These are phyloP conservation scores for Neonectria sp. DNA, from an alignment of 2,329 filamentous ascomycete species.

Conservation along the genomic window DNA sequence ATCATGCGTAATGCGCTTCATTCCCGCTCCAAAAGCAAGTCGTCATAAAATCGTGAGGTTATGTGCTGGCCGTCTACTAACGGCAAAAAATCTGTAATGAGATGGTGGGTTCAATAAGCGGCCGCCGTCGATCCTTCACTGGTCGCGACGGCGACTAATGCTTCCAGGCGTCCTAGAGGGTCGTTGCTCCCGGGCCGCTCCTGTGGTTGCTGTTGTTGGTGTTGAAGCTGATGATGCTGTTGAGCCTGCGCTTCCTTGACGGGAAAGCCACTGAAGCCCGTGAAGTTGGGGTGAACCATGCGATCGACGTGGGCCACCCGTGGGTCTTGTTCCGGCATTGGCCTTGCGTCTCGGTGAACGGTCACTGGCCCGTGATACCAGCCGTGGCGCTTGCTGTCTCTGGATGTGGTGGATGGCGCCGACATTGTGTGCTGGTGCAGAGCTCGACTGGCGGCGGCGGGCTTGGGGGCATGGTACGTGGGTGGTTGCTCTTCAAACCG, in stretches of 20 bases:
- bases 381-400: constrained; percentile 76
- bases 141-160: constrained; percentile 61
- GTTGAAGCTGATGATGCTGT: constrained; percentile 46
- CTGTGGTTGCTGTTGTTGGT: constrained; percentile 50
- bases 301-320: constrained; percentile 66
- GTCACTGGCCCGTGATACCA: constrained; percentile 76
- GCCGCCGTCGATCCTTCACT: constrained; percentile 60
- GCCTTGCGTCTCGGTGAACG: constrained; percentile 55
- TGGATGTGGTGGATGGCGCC: constrained; percentile 69
- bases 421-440: constrained; percentile 73
- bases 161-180: constrained; percentile 57
- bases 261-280: constrained; percentile 67
- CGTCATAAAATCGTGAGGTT: constrained; percentile 45
- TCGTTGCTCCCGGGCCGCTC: constrained; percentile 51
- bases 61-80: constrained; percentile 38
- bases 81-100: constrained; percentile 17
- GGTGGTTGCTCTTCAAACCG: constrained; percentile 66
- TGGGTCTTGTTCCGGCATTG: constrained; percentile 47
- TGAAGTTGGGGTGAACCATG: constrained; percentile 72
- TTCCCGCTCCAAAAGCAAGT: constrained; percentile 40
- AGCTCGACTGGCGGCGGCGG: constrained; percentile 49
- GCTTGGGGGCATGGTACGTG: constrained; percentile 51
- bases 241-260: constrained; percentile 49
- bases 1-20: constrained; percentile 41
- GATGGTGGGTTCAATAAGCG: constrained; percentile 51